Conservation (phyloP, 768 basidiomycete species). For the Lactifluus echinatus region DNA sequence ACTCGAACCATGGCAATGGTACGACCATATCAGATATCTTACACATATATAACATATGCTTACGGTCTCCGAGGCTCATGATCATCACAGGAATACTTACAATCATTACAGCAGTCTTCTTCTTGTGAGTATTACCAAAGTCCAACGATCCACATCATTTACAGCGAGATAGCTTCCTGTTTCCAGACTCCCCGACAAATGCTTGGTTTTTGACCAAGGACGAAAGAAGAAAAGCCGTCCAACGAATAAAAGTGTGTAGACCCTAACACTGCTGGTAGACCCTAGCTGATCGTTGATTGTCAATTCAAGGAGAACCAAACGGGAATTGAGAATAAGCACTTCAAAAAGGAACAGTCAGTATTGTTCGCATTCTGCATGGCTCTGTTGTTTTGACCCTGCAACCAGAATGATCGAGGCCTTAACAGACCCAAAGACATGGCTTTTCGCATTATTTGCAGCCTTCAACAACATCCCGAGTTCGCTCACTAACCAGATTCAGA, state of each 20-base stretch:
- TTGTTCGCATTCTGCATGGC: background rate
- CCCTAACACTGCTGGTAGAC: background rate
- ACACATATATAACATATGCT: constrained; percentile 10
- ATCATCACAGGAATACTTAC: constrained; percentile 58
- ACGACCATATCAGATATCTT: constrained; percentile 4
- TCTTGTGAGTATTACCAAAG: constrained; percentile 37
- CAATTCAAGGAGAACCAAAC: constrained; percentile 66
- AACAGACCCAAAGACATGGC: constrained; percentile 63
- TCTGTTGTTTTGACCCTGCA: background rate
- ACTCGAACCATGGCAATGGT: constrained; percentile 74
- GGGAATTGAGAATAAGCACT: constrained; percentile 73
- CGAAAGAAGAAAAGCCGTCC: constrained; percentile 57
- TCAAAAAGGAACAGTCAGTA: constrained; percentile 70
- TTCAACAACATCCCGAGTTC: constrained; percentile 60
- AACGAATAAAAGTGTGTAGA: constrained; percentile 48
- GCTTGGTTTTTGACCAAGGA: constrained; percentile 64
- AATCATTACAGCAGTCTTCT: constrained; percentile 39
- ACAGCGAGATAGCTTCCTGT: constrained; percentile 44
- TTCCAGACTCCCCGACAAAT: constrained; percentile 67
- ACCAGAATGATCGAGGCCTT: constrained; percentile 60
- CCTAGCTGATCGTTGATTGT: background rate
- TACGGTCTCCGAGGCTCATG: constrained; percentile 45
- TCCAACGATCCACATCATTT: background rate
- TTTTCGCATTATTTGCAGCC: constrained; percentile 60
- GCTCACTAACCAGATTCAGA: constrained; percentile 52